Evolutionary conservation across 2,329 filamentous ascomycete genomes (phyloP).

Genomic region (Colletotrichum somersetense): DNA sequence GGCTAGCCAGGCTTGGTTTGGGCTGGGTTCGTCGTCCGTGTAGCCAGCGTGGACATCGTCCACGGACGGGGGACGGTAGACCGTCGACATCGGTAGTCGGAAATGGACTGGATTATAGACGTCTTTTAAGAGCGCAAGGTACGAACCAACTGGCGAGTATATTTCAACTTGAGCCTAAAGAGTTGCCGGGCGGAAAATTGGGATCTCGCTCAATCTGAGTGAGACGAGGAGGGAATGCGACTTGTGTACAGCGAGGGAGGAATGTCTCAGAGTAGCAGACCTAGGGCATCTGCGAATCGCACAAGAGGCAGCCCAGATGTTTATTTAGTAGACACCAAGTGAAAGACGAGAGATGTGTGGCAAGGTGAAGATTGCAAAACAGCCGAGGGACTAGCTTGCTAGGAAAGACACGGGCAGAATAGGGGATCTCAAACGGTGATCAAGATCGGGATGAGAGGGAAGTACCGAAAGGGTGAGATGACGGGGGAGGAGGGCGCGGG

Average conservation of each 20-base stretch:
- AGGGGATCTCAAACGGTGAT: conserved; percentile 8
- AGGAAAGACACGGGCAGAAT: background rate
- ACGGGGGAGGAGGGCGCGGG: background rate
- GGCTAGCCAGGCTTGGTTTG: conserved; percentile 32
- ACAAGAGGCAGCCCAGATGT: conserved; percentile 6
- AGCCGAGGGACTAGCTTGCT: background rate
- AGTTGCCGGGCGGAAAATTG: background rate
- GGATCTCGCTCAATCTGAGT: background rate
- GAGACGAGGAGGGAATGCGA: conserved; percentile 4
- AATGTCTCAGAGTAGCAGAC: conserved; percentile 28
- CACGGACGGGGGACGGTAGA: conserved; percentile 30
- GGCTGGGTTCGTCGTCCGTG: background rate
- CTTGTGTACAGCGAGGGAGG: conserved; percentile 16
- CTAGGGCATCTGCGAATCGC: conserved; percentile 15
- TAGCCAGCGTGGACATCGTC: conserved; percentile 6
- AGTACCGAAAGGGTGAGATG: background rate
- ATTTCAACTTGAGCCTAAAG: conserved; percentile 6
- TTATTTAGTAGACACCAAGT: conserved; percentile 17
- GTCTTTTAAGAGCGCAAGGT: background rate
- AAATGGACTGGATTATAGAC: background rate
- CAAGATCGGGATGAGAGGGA: conserved; percentile 22
- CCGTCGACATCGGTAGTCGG: conserved; percentile 24
- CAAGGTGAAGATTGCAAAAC: background rate
- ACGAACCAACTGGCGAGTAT: background rate
- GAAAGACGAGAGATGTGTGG: background rate